Evolutionary conservation across 1,284 basidiomycete genomes (phyloP), one percentile per base, ranked within the genome.

Genomic region (Thelephora terrestris): DNA sequence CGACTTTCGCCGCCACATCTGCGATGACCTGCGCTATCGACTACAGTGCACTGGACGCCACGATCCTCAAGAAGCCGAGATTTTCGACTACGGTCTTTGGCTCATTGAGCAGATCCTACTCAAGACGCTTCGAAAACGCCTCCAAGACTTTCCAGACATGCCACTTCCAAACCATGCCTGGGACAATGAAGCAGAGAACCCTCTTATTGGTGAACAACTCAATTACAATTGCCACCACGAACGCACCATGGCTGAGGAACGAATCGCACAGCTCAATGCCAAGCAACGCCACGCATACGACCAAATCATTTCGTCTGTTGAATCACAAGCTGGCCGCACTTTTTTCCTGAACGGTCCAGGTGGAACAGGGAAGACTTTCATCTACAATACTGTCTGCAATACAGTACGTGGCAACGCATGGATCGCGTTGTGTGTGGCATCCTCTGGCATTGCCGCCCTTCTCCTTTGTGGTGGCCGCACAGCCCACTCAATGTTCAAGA

Each of bases 351-450:
- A 27, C 27, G 10, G 27, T 27, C 5, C 27, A 27, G 27, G 27
- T 5, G 74, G 74, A 0, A 68, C 65, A 46, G 74, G 74, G 3
- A 79, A 78, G 53, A 78, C 74, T 0, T 78, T 65, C 55, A 35
- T 76, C 0, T 68, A 69, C 49, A 71, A 68, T 7, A 64, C 68
- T 0, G 46, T 78, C 21, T 64, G 64, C 49, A 43, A 59, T 46
- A 36, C 48, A 5, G 16, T 75, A 3, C 56, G 61, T 16, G 46
- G 51, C 12, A 52, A 61, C 24, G 59, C 57, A 0, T 18, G 50
- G 10, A 64, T 75, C 53, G 63, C 71, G 0, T 58, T 77, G 0
- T 72, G 67, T 61, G 69, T 68, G 6, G 66, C 72, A 14, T 73
- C 71, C 2, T 72, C 69, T 5, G 73, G 73, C 0, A 70, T 76